These are phyloP conservation scores for Candida broadrunensis DNA, from an alignment of 805 yeast species.

Conservation along the genomic window DNA sequence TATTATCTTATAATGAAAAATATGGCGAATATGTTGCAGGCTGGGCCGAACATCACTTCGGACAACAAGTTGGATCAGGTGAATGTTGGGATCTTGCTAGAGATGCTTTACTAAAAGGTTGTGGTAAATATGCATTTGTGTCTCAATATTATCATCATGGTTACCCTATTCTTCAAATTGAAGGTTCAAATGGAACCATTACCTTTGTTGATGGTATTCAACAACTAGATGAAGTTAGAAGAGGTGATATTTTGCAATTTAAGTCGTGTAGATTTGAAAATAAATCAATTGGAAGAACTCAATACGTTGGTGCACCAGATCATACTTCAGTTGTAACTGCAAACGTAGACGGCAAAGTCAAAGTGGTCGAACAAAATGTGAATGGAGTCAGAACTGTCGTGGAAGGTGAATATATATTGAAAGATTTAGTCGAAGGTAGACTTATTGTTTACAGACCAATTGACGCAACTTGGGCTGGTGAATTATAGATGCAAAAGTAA, in stretches of 20 bases:
- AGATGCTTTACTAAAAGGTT: conserved; percentile 50
- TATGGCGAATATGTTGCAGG: conserved; percentile 54
- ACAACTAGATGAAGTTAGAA: conserved; percentile 39
- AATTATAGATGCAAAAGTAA: conserved; percentile 3
- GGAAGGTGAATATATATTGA: conserved; percentile 34
- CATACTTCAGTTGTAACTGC: conserved; percentile 44
- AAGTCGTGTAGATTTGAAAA: conserved; percentile 37
- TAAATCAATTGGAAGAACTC: conserved; percentile 28
- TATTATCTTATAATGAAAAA: conserved; percentile 30
- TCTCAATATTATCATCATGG: conserved; percentile 49
- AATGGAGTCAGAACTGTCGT: conserved; percentile 39
- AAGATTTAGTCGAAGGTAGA: conserved; percentile 39
- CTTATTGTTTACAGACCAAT: conserved; percentile 48
- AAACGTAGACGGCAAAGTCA: conserved; percentile 24
- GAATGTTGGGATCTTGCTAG: conserved; percentile 64
- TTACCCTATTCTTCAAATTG: conserved; percentile 30
- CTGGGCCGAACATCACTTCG: conserved; percentile 51
- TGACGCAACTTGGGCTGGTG: conserved; percentile 42
- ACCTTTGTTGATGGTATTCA: conserved; percentile 12
- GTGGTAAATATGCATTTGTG: conserved; percentile 58
- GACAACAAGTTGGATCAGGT: conserved; percentile 51
- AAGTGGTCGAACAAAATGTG: conserved; percentile 50
- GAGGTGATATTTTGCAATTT: conserved; percentile 59
- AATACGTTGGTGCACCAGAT: conserved; percentile 49
- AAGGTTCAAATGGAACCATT: conserved; percentile 14